A percentile compares a stretch with the other conserved stretches of the same genome.
These are phyloP conservation scores for Emiliania huxleyi DNA, from an alignment of 78 protist genomes.

Conservation along the genomic window DNA sequence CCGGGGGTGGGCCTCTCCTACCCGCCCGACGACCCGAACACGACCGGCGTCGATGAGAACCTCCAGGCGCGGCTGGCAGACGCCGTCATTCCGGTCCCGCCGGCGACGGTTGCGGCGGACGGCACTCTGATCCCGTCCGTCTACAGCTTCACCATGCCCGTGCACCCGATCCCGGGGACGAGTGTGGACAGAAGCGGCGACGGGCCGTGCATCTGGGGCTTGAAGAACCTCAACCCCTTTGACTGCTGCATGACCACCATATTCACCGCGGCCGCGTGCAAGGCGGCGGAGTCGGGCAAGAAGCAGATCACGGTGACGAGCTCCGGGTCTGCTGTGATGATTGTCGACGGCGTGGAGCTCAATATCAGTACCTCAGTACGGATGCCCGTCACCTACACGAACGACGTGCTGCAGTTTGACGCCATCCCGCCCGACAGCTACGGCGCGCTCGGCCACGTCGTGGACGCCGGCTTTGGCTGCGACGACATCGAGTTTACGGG, in stretches of 20 bases:
- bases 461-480: neutral
- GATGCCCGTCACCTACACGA: neutral
- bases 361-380: neutral
- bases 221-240: neutral
- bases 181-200: neutral
- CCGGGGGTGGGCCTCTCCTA: neutral
- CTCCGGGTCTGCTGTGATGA: neutral
- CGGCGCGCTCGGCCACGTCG: neutral
- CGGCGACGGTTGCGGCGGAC: neutral
- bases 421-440: neutral
- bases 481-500: neutral
- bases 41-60: neutral
- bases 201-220: neutral
- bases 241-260: neutral
- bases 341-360: neutral
- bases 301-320: neutral
- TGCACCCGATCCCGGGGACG: neutral
- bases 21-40: neutral
- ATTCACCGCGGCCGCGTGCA: neutral
- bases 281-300: neutral
- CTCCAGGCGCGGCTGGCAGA: neutral
- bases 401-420: neutral
- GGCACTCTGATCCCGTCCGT: neutral
- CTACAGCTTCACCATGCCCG: neutral
- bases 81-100: neutral